A percentile compares a stretch with the other conserved stretches of the same genome.
phyloP scores from a whole-genome alignment of 192 early-diverging fungal species.

The Backusella australiensis region DNA sequence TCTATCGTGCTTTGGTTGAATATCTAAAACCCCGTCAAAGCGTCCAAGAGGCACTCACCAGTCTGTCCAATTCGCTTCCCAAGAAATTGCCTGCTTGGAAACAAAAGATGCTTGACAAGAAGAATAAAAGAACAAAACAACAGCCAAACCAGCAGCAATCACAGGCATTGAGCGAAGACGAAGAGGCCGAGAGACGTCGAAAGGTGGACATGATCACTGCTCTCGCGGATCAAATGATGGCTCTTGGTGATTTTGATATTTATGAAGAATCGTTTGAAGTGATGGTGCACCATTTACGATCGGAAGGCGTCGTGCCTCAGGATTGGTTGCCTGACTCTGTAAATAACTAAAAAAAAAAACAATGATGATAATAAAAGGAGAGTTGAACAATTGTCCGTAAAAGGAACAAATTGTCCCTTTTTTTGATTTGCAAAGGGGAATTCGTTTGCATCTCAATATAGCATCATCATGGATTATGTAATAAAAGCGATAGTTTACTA shows the following conservation, averaged over 20 bases:
- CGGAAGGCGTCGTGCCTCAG: slow-evolving; percentile 51
- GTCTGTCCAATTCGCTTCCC: slow-evolving; percentile 44
- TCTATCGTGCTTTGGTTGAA: slow-evolving; percentile 55
- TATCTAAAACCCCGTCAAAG: slow-evolving; percentile 58
- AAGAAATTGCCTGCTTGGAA: slow-evolving; percentile 39
- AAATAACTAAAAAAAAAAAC: neutral
- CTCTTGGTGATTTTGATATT: slow-evolving; percentile 59
- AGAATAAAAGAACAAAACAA: slow-evolving; percentile 37
- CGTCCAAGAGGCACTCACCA: slow-evolving; percentile 56
- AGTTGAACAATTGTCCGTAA: neutral
- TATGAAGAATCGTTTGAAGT: slow-evolving; percentile 72
- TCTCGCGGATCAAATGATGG: slow-evolving; percentile 71
- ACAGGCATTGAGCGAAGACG: slow-evolving; percentile 25
- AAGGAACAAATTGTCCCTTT: neutral
- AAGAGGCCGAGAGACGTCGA: slow-evolving; percentile 39
- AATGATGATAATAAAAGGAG: neutral
- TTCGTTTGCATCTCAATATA: too few species aligned
- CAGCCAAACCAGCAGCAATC: neutral
- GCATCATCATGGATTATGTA: too few species aligned
- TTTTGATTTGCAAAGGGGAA: too few species aligned
- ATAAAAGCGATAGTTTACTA: too few species aligned
- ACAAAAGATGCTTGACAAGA: slow-evolving; percentile 34
- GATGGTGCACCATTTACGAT: slow-evolving; percentile 60
- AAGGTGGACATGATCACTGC: slow-evolving; percentile 65
- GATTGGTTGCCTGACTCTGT: slow-evolving; percentile 53